Evolutionary conservation across 202 grass and related monocot species (phyloP), one percentile per base, ranked within the genome.

Genomic region (Elaeis oleifera): DNA sequence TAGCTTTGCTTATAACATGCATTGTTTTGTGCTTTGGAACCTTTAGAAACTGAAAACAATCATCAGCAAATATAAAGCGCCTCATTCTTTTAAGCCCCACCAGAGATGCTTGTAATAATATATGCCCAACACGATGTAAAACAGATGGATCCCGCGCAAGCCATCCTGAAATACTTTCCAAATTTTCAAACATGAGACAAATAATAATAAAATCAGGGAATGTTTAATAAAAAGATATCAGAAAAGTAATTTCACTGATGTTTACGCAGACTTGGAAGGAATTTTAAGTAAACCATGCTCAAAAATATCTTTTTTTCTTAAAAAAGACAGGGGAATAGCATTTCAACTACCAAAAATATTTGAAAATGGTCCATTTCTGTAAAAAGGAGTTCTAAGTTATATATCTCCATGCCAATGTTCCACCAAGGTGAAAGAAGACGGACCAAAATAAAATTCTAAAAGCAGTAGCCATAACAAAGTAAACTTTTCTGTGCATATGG

Each of bases 21-120:
- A 92, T 27, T 49, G 85, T 89, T 74, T 89, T 99, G 53, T 94
- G 69, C 53, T 75, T 87, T 39, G 85, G 89, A 50, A 76, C 54
- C 57, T 56, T 71, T 23, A 83, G 75, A 17, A 86, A 62, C 79
- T 89, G 78, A 63, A 99, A 99, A 65, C 94, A 94, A 72, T 99
- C 88, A 67, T 94, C 88, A 25, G 88, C 85, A 68, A 99, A 86
- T 76, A 94, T 54, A 56, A 99, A 74, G 74, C 79, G 71, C 69
- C 56, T 89, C 69, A 72, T 68, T 73, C 72, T 67, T 64, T 76
- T 99, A 75, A 82, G 61, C 73, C 69, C 85, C 71, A 73, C 59
- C 58, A 49, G 55, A 49, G 80, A 73, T 65, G 67, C 80, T 25
- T 88, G 88, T 57, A 99, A 78, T 51, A 99, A 78, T 54, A 76